phyloP scores from a whole-genome alignment of 2,329 filamentous ascomycete species.

The Chaetomium sp. region DNA sequence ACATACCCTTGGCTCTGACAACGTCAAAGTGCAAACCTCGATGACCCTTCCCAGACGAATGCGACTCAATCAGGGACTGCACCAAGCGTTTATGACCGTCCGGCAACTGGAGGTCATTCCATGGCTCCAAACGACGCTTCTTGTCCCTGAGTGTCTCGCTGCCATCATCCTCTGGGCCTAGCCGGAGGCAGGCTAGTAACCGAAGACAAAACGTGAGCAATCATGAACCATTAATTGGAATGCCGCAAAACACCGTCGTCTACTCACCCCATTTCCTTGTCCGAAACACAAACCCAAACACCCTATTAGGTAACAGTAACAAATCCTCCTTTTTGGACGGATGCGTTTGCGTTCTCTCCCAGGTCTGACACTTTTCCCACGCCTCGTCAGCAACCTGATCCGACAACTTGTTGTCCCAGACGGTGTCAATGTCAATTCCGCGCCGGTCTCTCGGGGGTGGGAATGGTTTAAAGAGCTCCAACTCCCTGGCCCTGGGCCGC shows the following conservation, averaged over 20 bases:
- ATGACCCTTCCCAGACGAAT: constrained; percentile 18
- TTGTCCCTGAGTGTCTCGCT: neutral
- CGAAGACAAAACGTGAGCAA: neutral
- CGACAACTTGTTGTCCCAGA: too few relatives aligned
- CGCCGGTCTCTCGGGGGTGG: too few relatives aligned
- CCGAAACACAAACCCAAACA: neutral
- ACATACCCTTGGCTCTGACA: constrained; percentile 16
- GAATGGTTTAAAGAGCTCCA: neutral
- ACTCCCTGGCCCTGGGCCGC: neutral
- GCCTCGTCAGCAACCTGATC: too few relatives aligned
- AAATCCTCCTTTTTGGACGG: neutral
- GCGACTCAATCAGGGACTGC: constrained; percentile 27
- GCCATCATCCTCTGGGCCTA: neutral
- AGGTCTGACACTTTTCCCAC: too few relatives aligned
- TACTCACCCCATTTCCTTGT: neutral
- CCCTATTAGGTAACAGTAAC: neutral
- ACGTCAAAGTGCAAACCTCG: neutral
- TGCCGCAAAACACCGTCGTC: neutral
- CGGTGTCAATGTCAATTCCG: too few relatives aligned
- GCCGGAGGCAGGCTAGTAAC: too few relatives aligned
- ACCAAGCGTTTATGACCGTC: constrained; percentile 26
- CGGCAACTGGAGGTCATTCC: neutral
- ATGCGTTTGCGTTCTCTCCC: too few relatives aligned
- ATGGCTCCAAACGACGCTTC: neutral
- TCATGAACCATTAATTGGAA: neutral